Conservation (phyloP, 768 basidiomycete species). For the Xerocomus brunneocitrinus region DNA sequence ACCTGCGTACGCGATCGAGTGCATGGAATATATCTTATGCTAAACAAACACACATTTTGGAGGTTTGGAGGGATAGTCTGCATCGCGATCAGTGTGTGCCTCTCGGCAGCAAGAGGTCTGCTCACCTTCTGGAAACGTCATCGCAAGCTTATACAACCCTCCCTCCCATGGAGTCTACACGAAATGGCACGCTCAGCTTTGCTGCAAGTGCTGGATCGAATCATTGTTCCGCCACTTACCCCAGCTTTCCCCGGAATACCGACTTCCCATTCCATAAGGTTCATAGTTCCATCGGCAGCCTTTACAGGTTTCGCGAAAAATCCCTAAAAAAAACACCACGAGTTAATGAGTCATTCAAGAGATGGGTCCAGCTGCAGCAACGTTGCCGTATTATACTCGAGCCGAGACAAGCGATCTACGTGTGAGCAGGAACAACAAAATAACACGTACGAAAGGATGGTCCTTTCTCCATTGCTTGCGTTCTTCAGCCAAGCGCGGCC, state of each 20-base stretch:
- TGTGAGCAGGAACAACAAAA: background rate
- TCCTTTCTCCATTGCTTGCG: slow-evolving; percentile 99
- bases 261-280: slow-evolving; percentile 97
- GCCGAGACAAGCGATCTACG: slow-evolving; percentile 1
- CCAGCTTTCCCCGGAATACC: slow-evolving; percentile 92
- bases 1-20: slow-evolving; percentile 46
- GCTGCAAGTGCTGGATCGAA: slow-evolving; percentile 7
- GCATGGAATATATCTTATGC: background rate
- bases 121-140: slow-evolving; percentile 95
- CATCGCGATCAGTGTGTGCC: slow-evolving; percentile 10
- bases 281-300: slow-evolving; percentile 87
- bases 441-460: slow-evolving; percentile 85
- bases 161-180: slow-evolving; percentile 93
- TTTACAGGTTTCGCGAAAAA: slow-evolving; percentile 96
- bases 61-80: slow-evolving; percentile 93
- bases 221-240: slow-evolving; percentile 47
- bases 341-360: slow-evolving; percentile 2
- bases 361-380: background rate
- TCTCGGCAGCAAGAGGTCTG: background rate
- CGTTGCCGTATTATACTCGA: slow-evolving; percentile 1
- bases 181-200: slow-evolving; percentile 11
- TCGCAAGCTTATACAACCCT: slow-evolving; percentile 88
- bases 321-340: slow-evolving; percentile 50
- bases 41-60: slow-evolving; percentile 69
- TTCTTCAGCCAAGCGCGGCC: slow-evolving; percentile 91